A percentile compares a stretch with the other conserved stretches of the same genome.
Evolutionary conservation across 768 basidiomycete genomes (phyloP).

Genomic region (Macrocybe gigantea): DNA sequence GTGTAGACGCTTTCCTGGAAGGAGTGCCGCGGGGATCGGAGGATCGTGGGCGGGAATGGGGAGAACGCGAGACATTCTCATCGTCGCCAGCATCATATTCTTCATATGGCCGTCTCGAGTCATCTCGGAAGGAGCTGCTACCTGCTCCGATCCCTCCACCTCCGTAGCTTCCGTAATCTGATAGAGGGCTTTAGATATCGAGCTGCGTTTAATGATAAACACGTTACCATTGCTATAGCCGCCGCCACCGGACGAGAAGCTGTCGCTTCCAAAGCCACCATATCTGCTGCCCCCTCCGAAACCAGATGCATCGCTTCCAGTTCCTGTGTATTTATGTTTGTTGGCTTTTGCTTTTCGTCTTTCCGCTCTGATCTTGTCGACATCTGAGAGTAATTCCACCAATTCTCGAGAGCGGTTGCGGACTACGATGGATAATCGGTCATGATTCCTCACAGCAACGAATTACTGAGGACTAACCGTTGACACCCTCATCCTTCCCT

Average conservation of each 20-base stretch:
- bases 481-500: conserved; percentile 97
- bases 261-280: conserved; percentile 40
- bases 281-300: conserved; percentile 52
- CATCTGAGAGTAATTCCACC: conserved; percentile 85
- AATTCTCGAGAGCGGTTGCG: conserved; percentile 92
- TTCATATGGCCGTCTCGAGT: conserved; percentile 60
- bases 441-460: not conserved
- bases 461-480: conserved; percentile 46
- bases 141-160: conserved; percentile 31
- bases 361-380: conserved; percentile 85
- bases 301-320: conserved; percentile 72
- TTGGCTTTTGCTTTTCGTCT: conserved; percentile 91
- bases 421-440: conserved; percentile 46
- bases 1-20: conserved; percentile 29
- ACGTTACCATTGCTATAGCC: conserved; percentile 15
- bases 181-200: not conserved
- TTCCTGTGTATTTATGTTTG: conserved; percentile 84
- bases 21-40: conserved; percentile 18
- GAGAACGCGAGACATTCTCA: conserved; percentile 38
- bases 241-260: conserved; percentile 19
- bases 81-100: conserved; percentile 98
- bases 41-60: conserved; percentile 25
- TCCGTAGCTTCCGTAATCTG: conserved; percentile 14
- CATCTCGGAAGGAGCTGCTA: conserved; percentile 51
- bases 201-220: not conserved